These are phyloP conservation scores for Solanum pinnatisectum DNA, from an alignment of 257 asterid species.

Conservation along the genomic window DNA sequence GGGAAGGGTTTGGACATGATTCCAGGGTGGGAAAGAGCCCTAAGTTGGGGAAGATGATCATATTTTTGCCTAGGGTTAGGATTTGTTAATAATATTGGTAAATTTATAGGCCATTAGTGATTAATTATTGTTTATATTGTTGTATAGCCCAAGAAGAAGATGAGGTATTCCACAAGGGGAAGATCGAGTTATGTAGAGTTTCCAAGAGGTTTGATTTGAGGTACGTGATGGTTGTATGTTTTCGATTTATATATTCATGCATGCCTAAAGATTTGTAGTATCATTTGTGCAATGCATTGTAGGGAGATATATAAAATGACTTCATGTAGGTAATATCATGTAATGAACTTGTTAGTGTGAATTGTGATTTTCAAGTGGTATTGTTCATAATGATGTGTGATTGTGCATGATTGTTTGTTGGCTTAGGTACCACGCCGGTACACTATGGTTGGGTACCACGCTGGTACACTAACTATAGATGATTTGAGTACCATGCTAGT, in stretches of 20 bases:
- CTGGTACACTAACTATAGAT: not conserved
- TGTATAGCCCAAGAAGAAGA: not conserved
- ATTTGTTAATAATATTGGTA: too few relatives aligned
- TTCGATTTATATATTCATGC: too few relatives aligned
- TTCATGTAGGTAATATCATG: not conserved
- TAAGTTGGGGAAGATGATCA: too few relatives aligned
- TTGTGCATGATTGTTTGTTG: too few relatives aligned
- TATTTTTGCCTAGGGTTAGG: not conserved
- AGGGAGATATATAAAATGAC: not conserved
- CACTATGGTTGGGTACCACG: not conserved
- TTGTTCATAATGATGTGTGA: not conserved
- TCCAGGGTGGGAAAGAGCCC: not conserved
- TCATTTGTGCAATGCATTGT: not conserved
- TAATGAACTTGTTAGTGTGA: not conserved
- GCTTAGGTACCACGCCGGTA: too few relatives aligned
- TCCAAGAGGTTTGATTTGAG: not conserved
- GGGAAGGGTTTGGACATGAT: not conserved
- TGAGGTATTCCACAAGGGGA: not conserved
- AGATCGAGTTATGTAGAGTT: not conserved
- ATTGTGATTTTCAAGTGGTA: not conserved
- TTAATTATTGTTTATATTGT: too few relatives aligned
- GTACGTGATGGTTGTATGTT: too few relatives aligned
- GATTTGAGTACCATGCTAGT: not conserved
- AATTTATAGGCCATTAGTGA: not conserved
- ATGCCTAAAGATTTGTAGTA: not conserved